Evolutionary conservation across 2,329 filamentous ascomycete species (phyloP).

Genomic region (Botrytis elliptica): DNA sequence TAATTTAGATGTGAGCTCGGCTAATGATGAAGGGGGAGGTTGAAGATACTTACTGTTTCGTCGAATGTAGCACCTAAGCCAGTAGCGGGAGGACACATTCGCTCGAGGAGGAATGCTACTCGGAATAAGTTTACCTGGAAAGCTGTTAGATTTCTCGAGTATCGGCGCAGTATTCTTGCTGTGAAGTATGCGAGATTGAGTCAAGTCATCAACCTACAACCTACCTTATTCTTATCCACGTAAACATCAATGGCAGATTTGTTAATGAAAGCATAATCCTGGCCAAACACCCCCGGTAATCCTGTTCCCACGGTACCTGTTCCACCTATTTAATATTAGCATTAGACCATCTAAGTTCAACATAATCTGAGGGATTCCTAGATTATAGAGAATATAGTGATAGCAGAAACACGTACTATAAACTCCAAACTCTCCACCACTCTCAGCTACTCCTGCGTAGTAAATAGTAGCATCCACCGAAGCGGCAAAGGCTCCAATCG

Average conservation of each 20-base stretch:
- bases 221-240: slow-evolving; percentile 47
- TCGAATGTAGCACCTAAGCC: slow-evolving; percentile 51
- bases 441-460: slow-evolving; percentile 50
- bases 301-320: slow-evolving; percentile 43
- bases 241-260: slow-evolving; percentile 46
- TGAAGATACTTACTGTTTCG: slow-evolving; percentile 42
- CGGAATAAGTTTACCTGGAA: slow-evolving; percentile 47
- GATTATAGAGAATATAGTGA: neutral
- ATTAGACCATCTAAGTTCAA: neutral
- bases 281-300: slow-evolving; percentile 50
- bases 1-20: slow-evolving; percentile 19
- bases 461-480: slow-evolving; percentile 44
- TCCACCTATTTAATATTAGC: slow-evolving; percentile 24
- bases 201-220: slow-evolving; percentile 26
- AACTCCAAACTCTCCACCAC: slow-evolving; percentile 48
- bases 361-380: neutral
- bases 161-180: neutral
- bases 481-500: slow-evolving; percentile 1
- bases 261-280: slow-evolving; percentile 52
- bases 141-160: neutral
- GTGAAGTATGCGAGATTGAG: too few species aligned
- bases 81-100: slow-evolving; percentile 48
- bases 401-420: slow-evolving; percentile 38
- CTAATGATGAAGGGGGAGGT: neutral
- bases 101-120: slow-evolving; percentile 51